These are phyloP conservation scores for Turritis glabra DNA, from an alignment of 345 rosid species.

Conservation along the genomic window DNA sequence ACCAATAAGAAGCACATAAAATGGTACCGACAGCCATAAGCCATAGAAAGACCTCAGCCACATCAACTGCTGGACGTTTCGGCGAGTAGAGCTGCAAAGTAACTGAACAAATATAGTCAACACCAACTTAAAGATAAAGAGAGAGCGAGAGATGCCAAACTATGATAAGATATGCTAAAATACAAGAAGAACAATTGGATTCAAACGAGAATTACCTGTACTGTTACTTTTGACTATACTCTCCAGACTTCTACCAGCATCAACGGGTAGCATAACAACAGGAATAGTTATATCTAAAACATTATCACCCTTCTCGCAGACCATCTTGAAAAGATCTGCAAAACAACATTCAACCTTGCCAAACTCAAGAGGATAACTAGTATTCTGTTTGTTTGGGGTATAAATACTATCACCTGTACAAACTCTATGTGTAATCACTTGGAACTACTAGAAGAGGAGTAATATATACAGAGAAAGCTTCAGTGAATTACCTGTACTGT, in stretches of 20 bases:
- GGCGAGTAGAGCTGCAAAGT: slow-evolving; percentile 88
- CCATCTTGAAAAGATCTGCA: slow-evolving; percentile 97
- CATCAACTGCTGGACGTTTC: slow-evolving; percentile 81
- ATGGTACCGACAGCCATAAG: slow-evolving; percentile 98
- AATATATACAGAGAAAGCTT: not conserved
- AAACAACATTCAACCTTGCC: slow-evolving; percentile 26
- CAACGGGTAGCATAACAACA: slow-evolving; percentile 92
- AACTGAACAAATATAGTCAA: slow-evolving; percentile 56
- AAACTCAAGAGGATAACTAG: slow-evolving; percentile 15
- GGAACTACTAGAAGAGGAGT: not conserved
- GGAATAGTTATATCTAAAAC: slow-evolving; percentile 69
- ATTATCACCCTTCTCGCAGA: slow-evolving; percentile 73
- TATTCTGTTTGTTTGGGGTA: not conserved
- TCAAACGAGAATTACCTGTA: slow-evolving; percentile 41
- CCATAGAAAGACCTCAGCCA: slow-evolving; percentile 98
- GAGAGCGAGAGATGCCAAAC: not conserved
- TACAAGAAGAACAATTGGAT: not conserved
- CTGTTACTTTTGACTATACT: slow-evolving; percentile 36
- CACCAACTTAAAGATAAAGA: not conserved
- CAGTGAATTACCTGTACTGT: slow-evolving; percentile 55
- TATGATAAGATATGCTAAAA: slow-evolving; percentile 7
- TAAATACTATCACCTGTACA: not conserved
- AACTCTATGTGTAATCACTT: not conserved
- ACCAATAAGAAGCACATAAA: slow-evolving; percentile 91
- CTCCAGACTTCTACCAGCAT: slow-evolving; percentile 77